phyloP scores from a whole-genome alignment of 1,139 yeast species.

The Blastobotrys ciferrii region DNA sequence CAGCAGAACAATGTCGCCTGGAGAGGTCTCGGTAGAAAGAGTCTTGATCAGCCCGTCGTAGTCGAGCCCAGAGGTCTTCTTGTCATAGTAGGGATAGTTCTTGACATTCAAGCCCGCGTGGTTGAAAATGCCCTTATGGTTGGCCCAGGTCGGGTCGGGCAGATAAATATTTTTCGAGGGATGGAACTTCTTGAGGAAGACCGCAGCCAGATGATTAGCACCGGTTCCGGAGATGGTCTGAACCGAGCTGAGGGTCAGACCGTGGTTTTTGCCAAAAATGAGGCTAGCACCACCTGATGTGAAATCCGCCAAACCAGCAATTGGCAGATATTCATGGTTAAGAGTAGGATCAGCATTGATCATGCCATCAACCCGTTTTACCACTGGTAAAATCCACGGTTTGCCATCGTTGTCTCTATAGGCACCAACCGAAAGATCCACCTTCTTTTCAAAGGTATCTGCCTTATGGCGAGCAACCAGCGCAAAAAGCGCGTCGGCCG shows the following conservation, averaged over 20 bases:
- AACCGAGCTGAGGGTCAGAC: constrained; percentile 59
- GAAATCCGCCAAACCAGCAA: constrained; percentile 73
- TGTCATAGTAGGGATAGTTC: constrained; percentile 80
- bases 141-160: constrained; percentile 95
- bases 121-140: constrained; percentile 80
- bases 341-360: constrained; percentile 55
- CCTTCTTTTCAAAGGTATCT: constrained; percentile 56
- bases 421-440: constrained; percentile 89
- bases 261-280: constrained; percentile 61
- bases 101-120: constrained; percentile 62
- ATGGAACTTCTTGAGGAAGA: constrained; percentile 57
- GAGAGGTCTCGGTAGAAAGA: constrained; percentile 31
- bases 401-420: constrained; percentile 80
- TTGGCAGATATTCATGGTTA: constrained; percentile 91
- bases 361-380: constrained; percentile 59
- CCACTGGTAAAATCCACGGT: constrained; percentile 88
- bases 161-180: constrained; percentile 57
- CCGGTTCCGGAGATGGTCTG: constrained; percentile 97
- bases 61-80: constrained; percentile 59
- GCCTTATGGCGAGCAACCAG: constrained; percentile 69
- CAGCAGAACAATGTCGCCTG: constrained; percentile 56
- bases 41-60: constrained; percentile 42
- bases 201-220: constrained; percentile 85
- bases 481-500: constrained; percentile 54
- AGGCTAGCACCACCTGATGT: constrained; percentile 73